Evolutionary conservation across 2,329 filamentous ascomycete genomes (phyloP), one percentile per base, ranked within the genome.

Genomic region (Scorias spongiosa): DNA sequence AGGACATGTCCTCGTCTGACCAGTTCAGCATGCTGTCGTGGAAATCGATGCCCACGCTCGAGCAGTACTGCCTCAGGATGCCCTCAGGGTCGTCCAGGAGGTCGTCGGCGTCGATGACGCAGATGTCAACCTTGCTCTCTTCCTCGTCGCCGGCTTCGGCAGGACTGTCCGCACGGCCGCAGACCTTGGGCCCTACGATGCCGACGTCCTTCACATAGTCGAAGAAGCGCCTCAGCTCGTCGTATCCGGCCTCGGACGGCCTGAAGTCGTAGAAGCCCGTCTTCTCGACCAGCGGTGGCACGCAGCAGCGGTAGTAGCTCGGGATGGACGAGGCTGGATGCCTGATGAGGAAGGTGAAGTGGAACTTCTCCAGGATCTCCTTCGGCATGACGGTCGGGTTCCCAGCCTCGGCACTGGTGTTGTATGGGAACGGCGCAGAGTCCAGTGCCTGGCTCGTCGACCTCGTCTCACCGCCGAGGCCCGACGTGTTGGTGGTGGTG

Each of bases 261-360:
- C 88, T 80, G 70, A 94, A 95, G 58, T 86, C 69, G 63, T 81
- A 71, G 68, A 93, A 96, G 7, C 86, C 85, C 0, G 89, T 96
- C 48, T 85, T 66, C 40, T 81, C 69, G 57, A 83, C 78, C 45
- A 95, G 72, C 0, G 91, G 91, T 11, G 91, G 88, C 43, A 94
- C 75, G 41, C 85, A 93, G 74, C 89, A 96, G 54, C 89, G 82
- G 72, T 82, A 94, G 70, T 89, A 96, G 40, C 85, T 93, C 7
- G 91, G 91, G 51, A 96, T 88, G 55, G 84, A 83, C 59, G 78
- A 79, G 55, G 85, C 79, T n/a, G 91, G 91, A 62, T 96, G 87
- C 45, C 91, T 88, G 69, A 98, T 96, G 50, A 96, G 74, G 66
- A 98, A 96, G 17, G 88, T 85, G 67, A 89, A 96, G 64, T 95